phyloP scores from a whole-genome alignment of 208 protist species.

The Vickermania spadyakhi region DNA sequence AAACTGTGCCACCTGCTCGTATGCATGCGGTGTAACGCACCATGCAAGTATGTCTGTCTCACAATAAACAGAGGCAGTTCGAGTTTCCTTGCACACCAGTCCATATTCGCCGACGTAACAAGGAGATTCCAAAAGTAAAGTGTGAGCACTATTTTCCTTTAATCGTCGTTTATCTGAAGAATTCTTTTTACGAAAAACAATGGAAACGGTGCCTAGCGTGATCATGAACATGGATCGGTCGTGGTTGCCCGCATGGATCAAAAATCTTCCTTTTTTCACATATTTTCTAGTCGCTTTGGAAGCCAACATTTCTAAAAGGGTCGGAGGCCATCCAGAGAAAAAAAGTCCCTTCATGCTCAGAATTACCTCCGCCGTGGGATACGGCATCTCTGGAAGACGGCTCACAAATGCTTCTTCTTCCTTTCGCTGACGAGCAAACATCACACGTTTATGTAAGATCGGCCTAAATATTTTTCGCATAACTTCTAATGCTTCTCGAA shows the following conservation, averaged over 20 bases:
- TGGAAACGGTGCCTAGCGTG: slow-evolving; percentile 50
- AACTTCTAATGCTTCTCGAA: slow-evolving; percentile 61
- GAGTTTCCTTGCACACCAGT: slow-evolving; percentile 82
- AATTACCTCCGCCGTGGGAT: slow-evolving; percentile 66
- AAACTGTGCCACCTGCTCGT: slow-evolving; percentile 64
- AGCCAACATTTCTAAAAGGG: slow-evolving; percentile 58
- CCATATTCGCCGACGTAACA: slow-evolving; percentile 87
- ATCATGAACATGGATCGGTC: slow-evolving; percentile 87
- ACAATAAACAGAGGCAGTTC: slow-evolving; percentile 79
- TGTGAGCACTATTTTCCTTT: slow-evolving; percentile 65
- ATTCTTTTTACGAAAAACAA: slow-evolving; percentile 61
- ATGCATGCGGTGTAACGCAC: slow-evolving; percentile 71
- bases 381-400: slow-evolving; percentile 44
- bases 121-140: slow-evolving; percentile 55
- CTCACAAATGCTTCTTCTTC: slow-evolving; percentile 29
- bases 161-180: slow-evolving; percentile 61
- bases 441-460: slow-evolving; percentile 43
- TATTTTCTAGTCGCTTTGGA: slow-evolving; percentile 50
- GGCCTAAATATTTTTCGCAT: slow-evolving; percentile 58
- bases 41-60: slow-evolving; percentile 78
- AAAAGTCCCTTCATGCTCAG: slow-evolving; percentile 77
- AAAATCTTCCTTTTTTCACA: slow-evolving; percentile 45
- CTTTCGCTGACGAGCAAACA: slow-evolving; percentile 23
- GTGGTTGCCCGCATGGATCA: slow-evolving; percentile 82
- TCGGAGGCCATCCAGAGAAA: slow-evolving; percentile 65